These are phyloP conservation scores for Lachnellula willkommii DNA, from an alignment of 2,329 filamentous ascomycete species.

Conservation along the genomic window DNA sequence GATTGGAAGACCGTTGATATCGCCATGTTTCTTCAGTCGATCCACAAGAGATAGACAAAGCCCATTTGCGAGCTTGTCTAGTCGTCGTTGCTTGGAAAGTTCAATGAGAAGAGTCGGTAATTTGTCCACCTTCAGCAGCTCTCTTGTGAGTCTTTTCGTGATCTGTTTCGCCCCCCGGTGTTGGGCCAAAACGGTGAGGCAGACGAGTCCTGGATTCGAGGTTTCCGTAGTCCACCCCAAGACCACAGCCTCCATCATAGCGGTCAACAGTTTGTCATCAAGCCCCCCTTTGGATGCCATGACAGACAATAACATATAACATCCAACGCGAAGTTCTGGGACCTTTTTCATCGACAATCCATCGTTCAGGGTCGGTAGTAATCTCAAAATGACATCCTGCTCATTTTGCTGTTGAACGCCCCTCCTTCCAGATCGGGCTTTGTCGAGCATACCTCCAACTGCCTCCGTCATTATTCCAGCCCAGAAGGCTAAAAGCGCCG, in stretches of 20 bases:
- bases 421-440: slow-evolving; percentile 66
- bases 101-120: slow-evolving; percentile 55
- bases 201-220: slow-evolving; percentile 67
- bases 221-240: slow-evolving; percentile 72
- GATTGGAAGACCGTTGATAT: slow-evolving; percentile 49
- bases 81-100: slow-evolving; percentile 58
- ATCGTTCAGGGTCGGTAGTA: slow-evolving; percentile 66
- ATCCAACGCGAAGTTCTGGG: slow-evolving; percentile 75
- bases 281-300: slow-evolving; percentile 78
- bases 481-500: slow-evolving; percentile 83
- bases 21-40: slow-evolving; percentile 54
- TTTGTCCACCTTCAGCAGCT: slow-evolving; percentile 58
- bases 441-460: slow-evolving; percentile 75
- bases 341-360: slow-evolving; percentile 70
- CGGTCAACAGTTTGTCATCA: slow-evolving; percentile 72
- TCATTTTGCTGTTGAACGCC: slow-evolving; percentile 75
- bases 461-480: slow-evolving; percentile 82
- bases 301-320: slow-evolving; percentile 86
- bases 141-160: slow-evolving; percentile 64
- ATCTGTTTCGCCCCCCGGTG: slow-evolving; percentile 67
- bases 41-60: slow-evolving; percentile 63
- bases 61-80: slow-evolving; percentile 68
- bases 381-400: slow-evolving; percentile 67
- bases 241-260: slow-evolving; percentile 84
- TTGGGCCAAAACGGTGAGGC: slow-evolving; percentile 75